Base-by-base conservation (phyloP, 129 eudicot genomes). In the Calendula officinalis region DNA sequence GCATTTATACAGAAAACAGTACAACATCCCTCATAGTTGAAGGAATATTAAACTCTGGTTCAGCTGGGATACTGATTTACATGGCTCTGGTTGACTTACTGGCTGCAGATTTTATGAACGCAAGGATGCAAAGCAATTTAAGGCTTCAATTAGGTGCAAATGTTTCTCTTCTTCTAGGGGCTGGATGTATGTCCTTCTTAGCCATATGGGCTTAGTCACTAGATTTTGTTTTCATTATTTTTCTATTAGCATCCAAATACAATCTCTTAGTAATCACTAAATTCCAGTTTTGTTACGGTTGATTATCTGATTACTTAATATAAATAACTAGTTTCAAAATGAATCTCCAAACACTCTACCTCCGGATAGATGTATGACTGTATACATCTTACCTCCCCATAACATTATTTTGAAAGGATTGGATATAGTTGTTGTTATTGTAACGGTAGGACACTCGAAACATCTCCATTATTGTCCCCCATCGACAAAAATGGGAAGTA, bases 81-180 rank as follows among this genome's bases (percentile, higher is more conserved):
- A 87, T 87, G 95, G 83, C 95, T 16, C 79, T 87, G 7, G 95
- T 87, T 63, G 95, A 87, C 69, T 70, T 87, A 33, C 67, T 87
- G 56, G 95, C 95, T 51, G 95, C 95, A 40, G 95, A 87, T 82
- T 84, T 87, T 51, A 81, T 81, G 91, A 80, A 78, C 66, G 84
- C 85, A 15, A 84, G 76, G 75, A 84, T 87, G 84, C 86, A 82
- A 67, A 70, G 65, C 70, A 87, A 81, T 52, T 56, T 64, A 9
- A 87, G 86, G 74, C 87, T 84, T 52, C 91, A 81, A 64, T 46
- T 84, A 64, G 91, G 81, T 3, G 84, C 95, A 32, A 59, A 84
- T 78, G 53, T 79, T 66, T 82, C 91, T 16, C 83, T 87, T 57
- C 82, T 87, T 33, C 53, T 81, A 2, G 91, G 91, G 64, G 79